Evolutionary conservation across 2,329 filamentous ascomycete genomes (phyloP).

Genomic region (Juglanconis juglandina): DNA sequence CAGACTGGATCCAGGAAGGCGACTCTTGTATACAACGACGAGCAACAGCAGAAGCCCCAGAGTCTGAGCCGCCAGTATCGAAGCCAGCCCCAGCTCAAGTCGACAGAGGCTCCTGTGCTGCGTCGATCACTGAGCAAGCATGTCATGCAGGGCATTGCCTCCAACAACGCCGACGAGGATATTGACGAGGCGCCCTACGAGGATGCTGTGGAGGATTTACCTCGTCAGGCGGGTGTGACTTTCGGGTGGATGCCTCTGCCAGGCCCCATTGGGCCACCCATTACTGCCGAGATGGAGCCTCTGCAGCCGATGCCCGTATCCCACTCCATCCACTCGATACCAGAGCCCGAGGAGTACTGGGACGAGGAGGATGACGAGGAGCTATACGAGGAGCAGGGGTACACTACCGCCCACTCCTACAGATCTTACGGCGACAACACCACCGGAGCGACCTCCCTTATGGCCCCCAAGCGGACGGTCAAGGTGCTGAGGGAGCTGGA

Average conservation of each 20-base stretch:
- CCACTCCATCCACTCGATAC: constrained; percentile 20
- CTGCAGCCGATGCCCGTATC: constrained; percentile 17
- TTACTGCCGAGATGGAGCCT: constrained; percentile 2
- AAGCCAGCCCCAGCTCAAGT: constrained; percentile 51
- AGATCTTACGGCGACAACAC: constrained; percentile 67
- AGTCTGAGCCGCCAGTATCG: constrained; percentile 42
- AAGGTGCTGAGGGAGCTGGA: constrained; percentile 72
- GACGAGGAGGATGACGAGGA: constrained; percentile 74
- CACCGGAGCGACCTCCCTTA: constrained; percentile 52
- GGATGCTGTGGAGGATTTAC: constrained; percentile 43
- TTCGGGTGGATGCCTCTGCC: background rate
- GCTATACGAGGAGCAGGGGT: constrained; percentile 63
- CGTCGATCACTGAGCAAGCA: constrained; percentile 45
- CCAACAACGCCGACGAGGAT: constrained; percentile 31
- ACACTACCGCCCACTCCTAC: constrained; percentile 72
- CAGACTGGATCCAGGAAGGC: constrained; percentile 24
- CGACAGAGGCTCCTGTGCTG: constrained; percentile 35
- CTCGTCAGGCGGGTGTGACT: constrained; percentile 21
- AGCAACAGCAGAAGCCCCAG: constrained; percentile 27
- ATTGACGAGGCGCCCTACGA: constrained; percentile 40
- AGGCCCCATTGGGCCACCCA: constrained; percentile 2
- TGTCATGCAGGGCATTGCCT: constrained; percentile 22
- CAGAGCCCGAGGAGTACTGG: constrained; percentile 70
- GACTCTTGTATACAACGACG: constrained; percentile 26
- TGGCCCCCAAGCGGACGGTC: constrained; percentile 69